Percentiles rank a stretch among this genome's conserved stretches.
Evolutionary conservation across 2,329 filamentous ascomycete genomes (phyloP).

Genomic region (Colletotrichum liriopes): DNA sequence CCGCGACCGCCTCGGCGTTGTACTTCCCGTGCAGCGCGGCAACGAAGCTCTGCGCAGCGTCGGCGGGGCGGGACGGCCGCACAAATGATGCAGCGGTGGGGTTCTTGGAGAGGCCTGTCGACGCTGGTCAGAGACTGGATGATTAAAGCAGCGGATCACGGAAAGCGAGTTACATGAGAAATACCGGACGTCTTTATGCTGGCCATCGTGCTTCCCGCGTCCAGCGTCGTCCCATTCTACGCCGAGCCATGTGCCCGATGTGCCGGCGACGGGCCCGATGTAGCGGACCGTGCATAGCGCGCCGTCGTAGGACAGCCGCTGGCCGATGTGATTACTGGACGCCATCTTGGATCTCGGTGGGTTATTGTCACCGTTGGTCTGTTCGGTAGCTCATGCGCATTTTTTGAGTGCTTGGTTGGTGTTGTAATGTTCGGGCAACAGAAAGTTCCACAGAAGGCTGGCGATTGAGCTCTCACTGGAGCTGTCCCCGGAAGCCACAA

Average conservation of each 20-base stretch:
- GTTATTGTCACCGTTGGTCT: conserved; percentile 14
- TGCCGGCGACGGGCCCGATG: conserved; percentile 82
- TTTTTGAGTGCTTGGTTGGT: neutral
- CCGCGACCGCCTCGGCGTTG: conserved; percentile 68
- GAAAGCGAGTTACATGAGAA: conserved; percentile 78
- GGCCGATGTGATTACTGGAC: conserved; percentile 68
- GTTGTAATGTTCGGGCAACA: conserved; percentile 5
- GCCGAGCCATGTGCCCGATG: conserved; percentile 87
- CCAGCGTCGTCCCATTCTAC: conserved; percentile 95
- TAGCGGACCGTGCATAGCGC: conserved; percentile 89
- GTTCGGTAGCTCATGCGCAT: conserved; percentile 5
- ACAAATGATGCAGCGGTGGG: conserved; percentile 89
- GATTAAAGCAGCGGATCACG: conserved; percentile 38
- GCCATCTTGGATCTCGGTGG: conserved; percentile 53
- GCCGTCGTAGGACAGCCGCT: conserved; percentile 85
- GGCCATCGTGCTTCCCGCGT: conserved; percentile 92
- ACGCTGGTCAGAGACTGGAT: conserved; percentile 31
- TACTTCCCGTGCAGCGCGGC: conserved; percentile 89
- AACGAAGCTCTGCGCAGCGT: conserved; percentile 81
- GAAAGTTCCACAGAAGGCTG: conserved; percentile 10
- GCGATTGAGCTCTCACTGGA: conserved; percentile 16
- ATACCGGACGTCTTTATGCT: conserved; percentile 83
- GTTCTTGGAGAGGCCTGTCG: conserved; percentile 71
- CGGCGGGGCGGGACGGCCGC: conserved; percentile 80
- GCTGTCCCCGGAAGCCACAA: conserved; percentile 22